Base-by-base conservation (phyloP, 2,329 filamentous ascomycete genomes). In the Calonectria leucothoes region DNA sequence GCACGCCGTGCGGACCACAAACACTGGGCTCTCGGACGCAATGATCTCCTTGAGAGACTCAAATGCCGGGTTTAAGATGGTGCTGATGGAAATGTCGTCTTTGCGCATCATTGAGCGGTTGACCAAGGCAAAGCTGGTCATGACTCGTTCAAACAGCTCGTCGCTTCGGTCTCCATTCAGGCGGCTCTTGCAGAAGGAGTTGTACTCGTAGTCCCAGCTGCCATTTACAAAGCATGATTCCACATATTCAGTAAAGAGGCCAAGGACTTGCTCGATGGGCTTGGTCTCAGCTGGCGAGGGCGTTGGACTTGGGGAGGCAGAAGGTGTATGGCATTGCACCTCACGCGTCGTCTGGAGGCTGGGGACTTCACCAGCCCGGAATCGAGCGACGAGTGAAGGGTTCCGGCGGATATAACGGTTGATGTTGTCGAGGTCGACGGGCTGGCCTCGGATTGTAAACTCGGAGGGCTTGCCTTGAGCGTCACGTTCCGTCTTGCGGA, bases 391-490 rank as follows among this genome's bases (percentile, higher is more conserved):
- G 12, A 84, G 78, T 1, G 79, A 77, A 6, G 84, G 85, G 64
- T 85, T 86, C 3, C 84, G 80, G 73, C 85, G 84, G 35, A 86
- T 78, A 49, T 86, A 86, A 42, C 85, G 84, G 74, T 82, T 82
- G 67, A 86, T 83, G 75, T 84, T 85, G 55, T 85, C 82, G 59
- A 85, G 76, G 66, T 85, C 84, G 48, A 86, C 84, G 7, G 79
- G 80, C 29, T 84, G 83, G 3, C 84, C 85, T 35, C 84, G 83
- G 27, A 86, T 84, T 25, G 82, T 82, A 65, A 85, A 83, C 66
- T 84, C 81, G 12, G 83, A 82, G 14, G 78, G 72, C 70, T 83
- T 83, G 42, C 79, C 79, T 55, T 82, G 78, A 3, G 80, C 80
- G 20, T 85, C 83, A 49, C 82, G 83, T 39, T 86, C 83, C n/a